Base-by-base conservation (phyloP, 768 basidiomycete genomes). In the Lentinula lateritia region DNA sequence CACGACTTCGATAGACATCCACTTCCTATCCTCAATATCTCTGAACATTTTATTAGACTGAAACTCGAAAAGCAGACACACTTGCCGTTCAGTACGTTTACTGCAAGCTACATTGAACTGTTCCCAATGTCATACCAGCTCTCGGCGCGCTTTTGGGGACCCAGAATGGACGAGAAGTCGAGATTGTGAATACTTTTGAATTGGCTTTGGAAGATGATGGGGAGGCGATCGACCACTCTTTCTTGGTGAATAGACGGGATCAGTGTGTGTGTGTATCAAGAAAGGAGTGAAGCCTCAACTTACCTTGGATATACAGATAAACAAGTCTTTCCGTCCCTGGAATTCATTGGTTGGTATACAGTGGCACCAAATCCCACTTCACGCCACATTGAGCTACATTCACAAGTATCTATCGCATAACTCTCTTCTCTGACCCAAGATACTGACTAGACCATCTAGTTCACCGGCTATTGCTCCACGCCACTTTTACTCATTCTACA, bases 321-420 rank as follows among this genome's bases (percentile, higher is more conserved):
- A 73, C 95, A 97, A 75, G 96, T 98, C 20, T 98, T 99, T 73
- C 97, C 97, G 10, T 94, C 95, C 0, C 81, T 98, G 38, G 97
- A 98, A 70, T 89, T 99, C 69, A 91, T 99, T 55, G 97, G 97
- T 7, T 99, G 97, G 97, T 99, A 99, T 74, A 92, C 91, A 0
- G 87, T 95, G 48, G 88, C 93, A 15, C 71, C 81, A n/a, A 76
- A 78, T 10, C 93, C 93, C 0, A 87, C 87, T 1, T 68, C 82
- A n/a, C 78, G 77, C 18, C 94, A 98, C 68, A 86, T 93, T 50
- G 79, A 83, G 1, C 80, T 98, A 16, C 93, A 98, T 70, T 87
- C 92, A 71, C 93, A 97, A 79, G 95, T 88, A 62, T 15, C 74
- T 65, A 56, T 41, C 39, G 9, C 18, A 28, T 18, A 35, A 15